Evolutionary conservation across 1,139 yeast species (phyloP).

Genomic region (Scheffersomyces lignicola): DNA sequence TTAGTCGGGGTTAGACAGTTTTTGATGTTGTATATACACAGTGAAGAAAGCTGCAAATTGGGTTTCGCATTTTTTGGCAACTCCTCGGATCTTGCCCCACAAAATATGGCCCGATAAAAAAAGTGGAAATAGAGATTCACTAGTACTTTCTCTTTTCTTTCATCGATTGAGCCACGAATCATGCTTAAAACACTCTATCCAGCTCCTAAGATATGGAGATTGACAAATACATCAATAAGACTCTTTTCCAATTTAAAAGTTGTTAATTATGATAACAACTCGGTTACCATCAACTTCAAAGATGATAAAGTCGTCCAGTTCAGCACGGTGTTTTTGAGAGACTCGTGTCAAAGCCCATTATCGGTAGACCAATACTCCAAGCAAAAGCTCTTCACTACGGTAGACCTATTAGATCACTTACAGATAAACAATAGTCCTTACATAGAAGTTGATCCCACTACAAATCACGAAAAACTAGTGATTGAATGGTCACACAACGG

Average conservation of each 20-base stretch:
- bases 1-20: too few relatives aligned
- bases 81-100: too few relatives aligned
- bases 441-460: conserved; percentile 20
- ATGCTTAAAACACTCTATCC: too few relatives aligned
- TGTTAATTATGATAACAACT: conserved; percentile 7
- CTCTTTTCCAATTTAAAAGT: conserved; percentile 9
- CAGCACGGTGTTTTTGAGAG: conserved; percentile 62
- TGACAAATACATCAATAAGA: too few relatives aligned
- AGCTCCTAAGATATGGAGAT: too few relatives aligned
- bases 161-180: too few relatives aligned
- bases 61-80: too few relatives aligned
- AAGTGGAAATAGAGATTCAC: too few relatives aligned
- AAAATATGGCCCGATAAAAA: too few relatives aligned
- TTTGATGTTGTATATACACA: too few relatives aligned
- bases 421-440: conserved; percentile 25
- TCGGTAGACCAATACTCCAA: conserved; percentile 58
- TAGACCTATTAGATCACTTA: conserved; percentile 34
- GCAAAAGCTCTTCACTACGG: conserved; percentile 71
- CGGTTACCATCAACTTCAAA: conserved; percentile 8
- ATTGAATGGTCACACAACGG: conserved; percentile 59
- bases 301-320: conserved; percentile 36
- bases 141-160: too few relatives aligned
- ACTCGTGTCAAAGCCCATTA: conserved; percentile 51
- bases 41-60: too few relatives aligned
- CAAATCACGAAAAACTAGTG: conserved; percentile 32